These are phyloP conservation scores for Trifolium pratense DNA, from an alignment of 306 rosid species.

Conservation along the genomic window DNA sequence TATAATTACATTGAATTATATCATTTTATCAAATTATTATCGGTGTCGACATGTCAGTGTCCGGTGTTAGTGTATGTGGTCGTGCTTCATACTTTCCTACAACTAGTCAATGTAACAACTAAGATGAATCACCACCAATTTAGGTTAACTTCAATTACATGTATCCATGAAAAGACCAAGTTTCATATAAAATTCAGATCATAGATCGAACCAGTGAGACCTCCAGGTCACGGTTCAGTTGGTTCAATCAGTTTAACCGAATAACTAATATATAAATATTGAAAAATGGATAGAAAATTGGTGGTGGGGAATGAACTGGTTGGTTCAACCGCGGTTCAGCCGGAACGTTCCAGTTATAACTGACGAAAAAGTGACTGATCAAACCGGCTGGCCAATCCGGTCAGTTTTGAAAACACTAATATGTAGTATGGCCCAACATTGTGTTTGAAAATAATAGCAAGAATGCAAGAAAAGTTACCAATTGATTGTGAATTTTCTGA, in stretches of 20 bases:
- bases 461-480: constrained; percentile 53
- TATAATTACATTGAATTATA: no score
- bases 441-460: constrained; percentile 36
- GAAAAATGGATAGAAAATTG: background rate
- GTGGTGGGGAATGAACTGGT: background rate
- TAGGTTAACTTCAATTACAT: background rate
- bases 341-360: background rate
- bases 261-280: no score
- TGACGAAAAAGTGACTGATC: no score
- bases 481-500: constrained; percentile 96
- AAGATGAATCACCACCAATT: background rate
- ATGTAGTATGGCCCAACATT: constrained; percentile 18
- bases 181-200: background rate
- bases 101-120: no score
- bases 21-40: no score
- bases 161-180: background rate
- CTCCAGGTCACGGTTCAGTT: background rate
- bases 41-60: no score
- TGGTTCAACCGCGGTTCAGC: background rate
- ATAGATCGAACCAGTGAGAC: background rate
- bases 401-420: background rate
- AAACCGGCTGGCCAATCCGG: no score
- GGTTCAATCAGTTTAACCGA: background rate
- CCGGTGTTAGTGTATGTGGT: no score
- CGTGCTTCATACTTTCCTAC: no score